These are phyloP conservation scores for Limtongia smithiae DNA, from an alignment of 805 yeast genomes.

Conservation along the genomic window DNA sequence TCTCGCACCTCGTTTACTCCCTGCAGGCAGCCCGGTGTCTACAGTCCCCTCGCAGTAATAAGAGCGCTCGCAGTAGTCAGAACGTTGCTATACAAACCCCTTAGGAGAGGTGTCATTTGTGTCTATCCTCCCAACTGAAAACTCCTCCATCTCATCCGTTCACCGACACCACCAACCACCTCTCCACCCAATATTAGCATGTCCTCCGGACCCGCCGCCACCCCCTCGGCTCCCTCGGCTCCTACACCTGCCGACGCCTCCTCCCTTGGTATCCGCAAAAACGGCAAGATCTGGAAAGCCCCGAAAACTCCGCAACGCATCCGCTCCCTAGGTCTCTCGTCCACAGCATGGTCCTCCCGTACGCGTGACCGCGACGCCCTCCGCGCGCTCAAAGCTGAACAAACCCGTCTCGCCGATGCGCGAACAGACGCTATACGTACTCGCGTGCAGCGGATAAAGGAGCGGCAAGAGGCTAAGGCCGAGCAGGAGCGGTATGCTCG, in stretches of 20 bases:
- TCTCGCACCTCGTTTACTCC: no score
- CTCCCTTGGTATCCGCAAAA: slow-evolving; percentile 12
- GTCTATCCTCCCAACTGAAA: no score
- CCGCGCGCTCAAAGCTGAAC: slow-evolving; percentile 60
- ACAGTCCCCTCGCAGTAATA: no score
- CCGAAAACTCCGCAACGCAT: slow-evolving; percentile 37
- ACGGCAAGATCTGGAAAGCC: slow-evolving; percentile 40
- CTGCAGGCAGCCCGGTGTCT: no score
- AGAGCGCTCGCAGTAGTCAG: no score
- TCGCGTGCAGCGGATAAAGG: slow-evolving; percentile 59
- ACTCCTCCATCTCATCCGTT: no score
- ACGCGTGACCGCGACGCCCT: slow-evolving; percentile 61
- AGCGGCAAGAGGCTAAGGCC: slow-evolving; percentile 52
- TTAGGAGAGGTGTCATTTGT: no score
- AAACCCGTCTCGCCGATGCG: slow-evolving; percentile 75
- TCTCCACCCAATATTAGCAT: no score
- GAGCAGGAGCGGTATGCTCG: slow-evolving; percentile 85
- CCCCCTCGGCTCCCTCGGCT: background rate
- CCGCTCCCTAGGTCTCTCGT: slow-evolving; percentile 47
- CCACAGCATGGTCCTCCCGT: slow-evolving; percentile 61
- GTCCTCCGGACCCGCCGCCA: no score
- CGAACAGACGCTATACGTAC: slow-evolving; percentile 45
- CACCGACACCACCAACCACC: no score
- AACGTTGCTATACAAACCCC: no score
- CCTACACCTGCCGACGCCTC: background rate